Percentiles rank a stretch among this genome's conserved stretches.
phyloP scores from a whole-genome alignment of 768 basidiomycete species.

The Suillus hirtellus region DNA sequence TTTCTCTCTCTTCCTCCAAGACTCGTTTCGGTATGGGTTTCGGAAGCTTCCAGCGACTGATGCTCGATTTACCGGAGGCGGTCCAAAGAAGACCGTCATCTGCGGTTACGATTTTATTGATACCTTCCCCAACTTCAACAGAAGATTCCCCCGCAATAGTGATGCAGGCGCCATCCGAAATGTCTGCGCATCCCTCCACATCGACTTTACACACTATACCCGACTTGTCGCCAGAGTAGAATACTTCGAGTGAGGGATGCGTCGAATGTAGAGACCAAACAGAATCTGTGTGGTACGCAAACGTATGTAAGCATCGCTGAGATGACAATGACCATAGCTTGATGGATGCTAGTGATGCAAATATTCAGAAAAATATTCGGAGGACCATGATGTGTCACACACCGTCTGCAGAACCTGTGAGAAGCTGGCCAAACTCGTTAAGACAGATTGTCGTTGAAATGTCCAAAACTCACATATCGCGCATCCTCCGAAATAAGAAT shows the following conservation, averaged over 20 bases:
- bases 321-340: constrained; percentile 93
- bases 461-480: constrained; percentile 67
- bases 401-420: constrained; percentile 83
- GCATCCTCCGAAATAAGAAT: constrained; percentile 89
- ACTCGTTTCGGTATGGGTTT: constrained; percentile 36
- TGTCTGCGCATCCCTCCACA: constrained; percentile 74
- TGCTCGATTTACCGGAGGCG: constrained; percentile 76
- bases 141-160: constrained; percentile 72
- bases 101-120: constrained; percentile 81
- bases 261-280: constrained; percentile 92
- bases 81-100: constrained; percentile 91
- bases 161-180: constrained; percentile 88
- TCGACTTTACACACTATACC: constrained; percentile 94
- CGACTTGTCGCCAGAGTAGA: constrained; percentile 93
- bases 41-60: constrained; percentile 80
- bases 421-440: constrained; percentile 44
- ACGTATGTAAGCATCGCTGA: constrained; percentile 92
- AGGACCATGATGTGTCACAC: constrained; percentile 13
- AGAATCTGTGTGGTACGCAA: constrained; percentile 91
- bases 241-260: constrained; percentile 83
- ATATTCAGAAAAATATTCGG: constrained; percentile 11
- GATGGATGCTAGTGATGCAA: constrained; percentile 56
- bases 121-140: constrained; percentile 54
- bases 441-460: background rate
- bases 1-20: constrained; percentile 17